Conservation (phyloP, 371 early-diverging fungal genomes). For the Amoeboaphelidium occidentale region DNA sequence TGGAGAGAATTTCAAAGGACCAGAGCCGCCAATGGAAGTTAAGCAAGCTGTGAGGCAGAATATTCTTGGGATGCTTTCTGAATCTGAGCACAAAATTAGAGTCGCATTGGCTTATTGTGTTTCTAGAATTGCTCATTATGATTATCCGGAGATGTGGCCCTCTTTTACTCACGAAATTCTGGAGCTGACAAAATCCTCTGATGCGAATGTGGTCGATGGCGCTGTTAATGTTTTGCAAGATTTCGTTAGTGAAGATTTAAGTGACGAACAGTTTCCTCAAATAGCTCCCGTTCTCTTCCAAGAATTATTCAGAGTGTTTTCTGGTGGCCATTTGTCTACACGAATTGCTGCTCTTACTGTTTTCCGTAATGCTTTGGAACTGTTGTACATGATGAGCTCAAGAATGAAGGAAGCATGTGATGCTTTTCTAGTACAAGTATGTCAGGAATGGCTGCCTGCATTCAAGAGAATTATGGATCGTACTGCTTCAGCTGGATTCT, state of each 20-base stretch:
- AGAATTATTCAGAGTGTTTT: constrained; percentile 46
- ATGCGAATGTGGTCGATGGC: constrained; percentile 48
- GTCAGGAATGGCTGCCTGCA: no score
- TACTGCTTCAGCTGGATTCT: no score
- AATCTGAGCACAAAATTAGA: constrained; percentile 28
- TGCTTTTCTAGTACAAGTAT: no score
- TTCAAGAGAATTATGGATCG: no score
- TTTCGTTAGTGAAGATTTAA: constrained; percentile 58
- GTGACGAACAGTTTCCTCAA: constrained; percentile 53
- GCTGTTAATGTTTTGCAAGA: constrained; percentile 65
- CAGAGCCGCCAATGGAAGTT: constrained; percentile 27
- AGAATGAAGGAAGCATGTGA: no score
- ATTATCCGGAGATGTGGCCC: constrained; percentile 91
- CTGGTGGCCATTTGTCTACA: constrained; percentile 19
- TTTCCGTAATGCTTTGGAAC: no score
- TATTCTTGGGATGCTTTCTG: constrained; percentile 26
- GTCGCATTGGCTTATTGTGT: constrained; percentile 54
- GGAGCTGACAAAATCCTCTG: constrained; percentile 32
- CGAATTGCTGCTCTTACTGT: no score
- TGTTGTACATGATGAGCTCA: no score
- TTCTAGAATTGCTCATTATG: constrained; percentile 63
- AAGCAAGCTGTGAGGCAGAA: constrained; percentile 23
- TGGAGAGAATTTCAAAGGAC: constrained; percentile 27
- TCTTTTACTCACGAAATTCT: constrained; percentile 52
- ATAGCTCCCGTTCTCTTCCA: constrained; percentile 53